These are phyloP conservation scores for Zygnema cylindricum DNA, from an alignment of 139 green algal species.

Conservation along the genomic window DNA sequence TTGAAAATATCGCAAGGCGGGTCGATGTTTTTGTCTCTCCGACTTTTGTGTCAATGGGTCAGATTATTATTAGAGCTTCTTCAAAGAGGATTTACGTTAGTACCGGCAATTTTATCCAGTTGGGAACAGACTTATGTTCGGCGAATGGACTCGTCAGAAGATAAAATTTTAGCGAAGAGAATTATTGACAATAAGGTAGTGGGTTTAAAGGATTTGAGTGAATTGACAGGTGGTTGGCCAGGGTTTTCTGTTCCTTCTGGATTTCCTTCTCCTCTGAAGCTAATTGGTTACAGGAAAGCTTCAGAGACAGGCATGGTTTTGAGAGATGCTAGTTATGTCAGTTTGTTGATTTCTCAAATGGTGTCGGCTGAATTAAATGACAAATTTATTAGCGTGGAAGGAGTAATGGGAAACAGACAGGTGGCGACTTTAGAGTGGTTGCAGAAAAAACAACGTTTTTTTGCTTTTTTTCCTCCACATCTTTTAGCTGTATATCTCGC, in stretches of 20 bases:
- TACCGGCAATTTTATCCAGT: slow-evolving; percentile 59
- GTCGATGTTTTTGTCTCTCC: slow-evolving; percentile 4
- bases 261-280: background rate
- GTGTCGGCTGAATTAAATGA: background rate
- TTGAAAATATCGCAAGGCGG: slow-evolving; percentile 10
- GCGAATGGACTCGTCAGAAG: slow-evolving; percentile 24
- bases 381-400: background rate
- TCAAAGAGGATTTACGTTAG: slow-evolving; percentile 66
- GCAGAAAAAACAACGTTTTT: background rate
- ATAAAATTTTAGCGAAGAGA: background rate
- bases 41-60: slow-evolving; percentile 71
- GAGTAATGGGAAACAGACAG: background rate
- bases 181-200: background rate
- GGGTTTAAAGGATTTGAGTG: background rate
- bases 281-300: background rate
- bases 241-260: slow-evolving; percentile 4
- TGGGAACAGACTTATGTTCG: slow-evolving; percentile 69
- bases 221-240: slow-evolving; percentile 1
- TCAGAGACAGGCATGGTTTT: background rate
- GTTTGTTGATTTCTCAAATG: background rate
- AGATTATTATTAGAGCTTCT: slow-evolving; percentile 68
- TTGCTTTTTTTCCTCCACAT: background rate
- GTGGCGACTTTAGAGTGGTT: slow-evolving; percentile 2
- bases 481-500: background rate
- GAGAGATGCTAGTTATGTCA: background rate